These are phyloP conservation scores for Colletotrichum sp. DNA, from an alignment of 2,329 filamentous ascomycete species.

Conservation along the genomic window DNA sequence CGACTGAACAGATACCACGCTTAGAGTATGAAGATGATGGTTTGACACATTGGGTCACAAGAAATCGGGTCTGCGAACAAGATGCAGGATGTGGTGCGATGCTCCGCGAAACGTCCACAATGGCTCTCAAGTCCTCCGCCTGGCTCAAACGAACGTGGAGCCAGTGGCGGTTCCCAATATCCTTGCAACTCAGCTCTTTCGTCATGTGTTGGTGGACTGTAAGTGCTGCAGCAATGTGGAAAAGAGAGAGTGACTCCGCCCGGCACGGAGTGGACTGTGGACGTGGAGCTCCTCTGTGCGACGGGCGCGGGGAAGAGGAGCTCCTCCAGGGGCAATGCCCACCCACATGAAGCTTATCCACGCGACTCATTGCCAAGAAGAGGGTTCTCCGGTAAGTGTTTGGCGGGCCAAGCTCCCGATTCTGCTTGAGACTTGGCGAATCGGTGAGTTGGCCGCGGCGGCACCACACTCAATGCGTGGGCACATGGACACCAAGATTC, in stretches of 20 bases:
- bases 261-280: neutral
- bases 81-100: neutral
- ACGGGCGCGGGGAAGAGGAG: neutral
- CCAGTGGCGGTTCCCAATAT: neutral
- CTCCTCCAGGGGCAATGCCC: neutral
- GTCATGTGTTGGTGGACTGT: neutral
- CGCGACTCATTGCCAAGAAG: neutral
- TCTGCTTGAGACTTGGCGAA: neutral
- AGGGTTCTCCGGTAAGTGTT: neutral
- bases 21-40: neutral
- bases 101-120: constrained; percentile 9
- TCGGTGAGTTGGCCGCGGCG: neutral
- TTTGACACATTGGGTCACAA: neutral
- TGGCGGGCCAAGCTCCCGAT: neutral
- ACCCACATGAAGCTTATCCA: neutral
- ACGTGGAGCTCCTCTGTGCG: constrained; percentile 5
- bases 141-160: neutral
- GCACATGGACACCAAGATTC: accelerated
- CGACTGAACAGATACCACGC: no score
- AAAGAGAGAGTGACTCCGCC: neutral
- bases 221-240: neutral
- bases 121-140: neutral
- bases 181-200: neutral
- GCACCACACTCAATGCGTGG: neutral
- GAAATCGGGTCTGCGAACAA: neutral